phyloP scores from a whole-genome alignment of 2,329 filamentous ascomycete species.

The Aspergillus amoenus region DNA sequence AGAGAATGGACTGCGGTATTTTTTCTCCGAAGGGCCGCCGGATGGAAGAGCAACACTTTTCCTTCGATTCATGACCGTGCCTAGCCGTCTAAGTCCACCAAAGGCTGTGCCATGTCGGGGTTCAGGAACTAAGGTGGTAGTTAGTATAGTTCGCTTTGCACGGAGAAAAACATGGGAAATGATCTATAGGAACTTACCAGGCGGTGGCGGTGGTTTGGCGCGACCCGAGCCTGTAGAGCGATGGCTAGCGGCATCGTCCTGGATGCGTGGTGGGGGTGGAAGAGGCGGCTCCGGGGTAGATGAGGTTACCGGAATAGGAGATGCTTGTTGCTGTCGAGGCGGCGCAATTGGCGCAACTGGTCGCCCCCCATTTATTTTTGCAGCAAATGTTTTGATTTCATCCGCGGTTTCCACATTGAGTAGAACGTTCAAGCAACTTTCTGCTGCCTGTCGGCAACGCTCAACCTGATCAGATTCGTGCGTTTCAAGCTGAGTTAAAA shows the following conservation, averaged over 20 bases:
- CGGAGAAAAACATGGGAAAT: not conserved
- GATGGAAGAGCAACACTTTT: constrained; percentile 44
- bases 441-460: constrained; percentile 69
- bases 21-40: constrained; percentile 38
- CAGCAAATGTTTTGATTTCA: constrained; percentile 65
- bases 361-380: constrained; percentile 39
- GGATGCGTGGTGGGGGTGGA: constrained; percentile 39
- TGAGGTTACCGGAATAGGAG: constrained; percentile 23
- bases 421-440: constrained; percentile 76
- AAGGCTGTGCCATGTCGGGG: constrained; percentile 42
- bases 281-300: constrained; percentile 33
- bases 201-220: constrained; percentile 28
- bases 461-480: constrained; percentile 87
- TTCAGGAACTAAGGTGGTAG: constrained; percentile 33
- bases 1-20: constrained; percentile 43
- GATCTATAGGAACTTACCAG: constrained; percentile 31
- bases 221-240: constrained; percentile 51
- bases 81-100: constrained; percentile 46
- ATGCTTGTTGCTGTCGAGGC: constrained; percentile 24
- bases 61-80: constrained; percentile 49
- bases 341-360: constrained; percentile 27
- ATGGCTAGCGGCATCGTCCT: constrained; percentile 57
- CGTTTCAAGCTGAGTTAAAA: constrained; percentile 88
- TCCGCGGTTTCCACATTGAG: constrained; percentile 83
- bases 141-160: constrained; percentile 1